Evolutionary conservation across 345 rosid genomes (phyloP), one percentile per base, ranked within the genome.

Genomic region (Eucalyptus cloeziana): DNA sequence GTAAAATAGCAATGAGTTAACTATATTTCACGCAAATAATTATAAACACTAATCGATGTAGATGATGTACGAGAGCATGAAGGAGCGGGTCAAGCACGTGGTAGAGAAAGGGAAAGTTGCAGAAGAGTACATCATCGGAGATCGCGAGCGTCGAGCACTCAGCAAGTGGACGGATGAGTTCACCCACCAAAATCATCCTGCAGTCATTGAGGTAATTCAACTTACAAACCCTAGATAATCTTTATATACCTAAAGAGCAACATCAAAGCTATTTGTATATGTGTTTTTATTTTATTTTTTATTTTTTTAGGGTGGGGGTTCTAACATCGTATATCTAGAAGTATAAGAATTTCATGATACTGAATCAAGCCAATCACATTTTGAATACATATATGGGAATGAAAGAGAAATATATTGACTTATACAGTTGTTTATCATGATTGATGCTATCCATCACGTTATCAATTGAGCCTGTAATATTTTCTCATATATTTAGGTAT

Each of bases 11-110:
- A 58, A 25, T 87, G 21, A 58, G 19, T 12, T 62, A 27, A 54
- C 7, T 60, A 25, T 49, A 31, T 25, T 86, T 56, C 52, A 30
- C 50, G 51, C 19, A 37, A 7, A 37, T 69, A 33, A 67, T 67
- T 67, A 33, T 16, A 9, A 69, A 69, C 33, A 13, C 33, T 85
- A 60, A 16, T 87, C 56, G 56, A 16, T 22, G 51, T 88, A 96
- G 98, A 87, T 50, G 60, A 91, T 93, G 94, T 96, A 96, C 87
- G 94, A 96, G 80, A 88, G 87, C 21, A 94, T 96, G 98, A 96
- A 94, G 91, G 37, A 56, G 43, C 94, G 91, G 87, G 89, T 94
- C 14, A 94, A 94, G 86, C 89, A 92, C 40, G 94, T 89, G 11
- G 83, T 96, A 5, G 92, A 92, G 13, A 90, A 37, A 27, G 97